Evolutionary conservation across 1,284 basidiomycete genomes (phyloP).

Genomic region (Ustilago crameri): DNA sequence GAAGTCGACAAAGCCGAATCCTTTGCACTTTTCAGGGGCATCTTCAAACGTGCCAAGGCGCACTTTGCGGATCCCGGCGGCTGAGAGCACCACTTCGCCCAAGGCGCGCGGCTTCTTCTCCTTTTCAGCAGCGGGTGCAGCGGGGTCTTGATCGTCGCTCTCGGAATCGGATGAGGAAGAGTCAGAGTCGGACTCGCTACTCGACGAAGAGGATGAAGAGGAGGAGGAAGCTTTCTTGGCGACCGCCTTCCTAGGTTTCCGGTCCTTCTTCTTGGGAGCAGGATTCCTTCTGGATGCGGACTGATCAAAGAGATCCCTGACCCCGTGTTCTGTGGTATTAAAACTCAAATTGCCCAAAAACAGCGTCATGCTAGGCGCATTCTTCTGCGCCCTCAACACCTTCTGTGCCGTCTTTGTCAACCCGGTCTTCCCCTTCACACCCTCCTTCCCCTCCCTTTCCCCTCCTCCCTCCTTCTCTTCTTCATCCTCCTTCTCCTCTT

Average conservation of each 20-base stretch:
- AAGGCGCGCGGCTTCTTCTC: neutral
- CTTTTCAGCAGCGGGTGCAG: neutral
- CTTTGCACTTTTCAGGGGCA: slow-evolving; percentile 85
- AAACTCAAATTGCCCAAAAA: slow-evolving; percentile 91
- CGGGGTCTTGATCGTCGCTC: slow-evolving; percentile 7
- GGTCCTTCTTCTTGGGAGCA: slow-evolving; percentile 15
- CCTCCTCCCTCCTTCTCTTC: slow-evolving; percentile 3
- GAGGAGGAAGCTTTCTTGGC: slow-evolving; percentile 8
- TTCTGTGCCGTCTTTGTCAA: slow-evolving; percentile 83
- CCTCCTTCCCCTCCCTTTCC: slow-evolving; percentile 1
- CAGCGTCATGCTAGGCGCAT: slow-evolving; percentile 82
- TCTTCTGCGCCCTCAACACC: slow-evolving; percentile 82
- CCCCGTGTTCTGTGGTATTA: slow-evolving; percentile 79
- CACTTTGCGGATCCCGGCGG: slow-evolving; percentile 83
- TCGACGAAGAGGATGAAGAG: slow-evolving; percentile 4
- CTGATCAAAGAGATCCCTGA: slow-evolving; percentile 77
- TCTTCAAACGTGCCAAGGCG: slow-evolving; percentile 96
- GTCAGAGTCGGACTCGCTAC: slow-evolving; percentile 53
- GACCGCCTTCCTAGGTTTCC: slow-evolving; percentile 9
- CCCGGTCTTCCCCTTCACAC: slow-evolving; percentile 60
- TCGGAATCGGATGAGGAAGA: slow-evolving; percentile 15
- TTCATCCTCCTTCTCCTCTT: neutral
- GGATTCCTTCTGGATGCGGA: slow-evolving; percentile 47
- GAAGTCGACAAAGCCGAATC: slow-evolving; percentile 93
- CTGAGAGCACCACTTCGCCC: slow-evolving; percentile 17